phyloP scores from a whole-genome alignment of 257 asterid genomes.

The Solanum medicagineum region DNA sequence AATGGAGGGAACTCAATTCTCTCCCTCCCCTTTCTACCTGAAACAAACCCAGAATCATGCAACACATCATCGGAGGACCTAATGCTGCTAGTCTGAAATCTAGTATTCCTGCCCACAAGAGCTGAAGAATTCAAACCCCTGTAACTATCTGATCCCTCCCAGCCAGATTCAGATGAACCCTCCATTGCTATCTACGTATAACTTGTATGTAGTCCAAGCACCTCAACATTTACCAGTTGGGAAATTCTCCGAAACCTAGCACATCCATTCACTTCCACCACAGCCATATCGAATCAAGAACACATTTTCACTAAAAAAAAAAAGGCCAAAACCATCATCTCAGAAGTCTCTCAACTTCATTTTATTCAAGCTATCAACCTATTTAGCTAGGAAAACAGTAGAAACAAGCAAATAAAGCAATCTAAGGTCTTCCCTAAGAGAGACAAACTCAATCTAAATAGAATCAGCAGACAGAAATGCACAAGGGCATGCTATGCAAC shows the following conservation, averaged over 20 bases:
- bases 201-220: slow-evolving; percentile 21
- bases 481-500: neutral
- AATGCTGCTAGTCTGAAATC: slow-evolving; percentile 26
- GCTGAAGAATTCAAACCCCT: slow-evolving; percentile 56
- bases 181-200: slow-evolving; percentile 51
- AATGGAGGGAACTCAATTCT: slow-evolving; percentile 11
- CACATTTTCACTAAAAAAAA: slow-evolving; percentile 5
- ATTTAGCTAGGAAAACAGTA: neutral
- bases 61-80: slow-evolving; percentile 46
- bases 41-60: slow-evolving; percentile 36
- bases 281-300: slow-evolving; percentile 33
- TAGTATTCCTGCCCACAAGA: slow-evolving; percentile 32
- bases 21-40: slow-evolving; percentile 44
- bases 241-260: slow-evolving; percentile 8
- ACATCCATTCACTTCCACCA: slow-evolving; percentile 10
- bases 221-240: slow-evolving; percentile 7
- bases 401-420: neutral
- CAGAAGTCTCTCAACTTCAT: neutral
- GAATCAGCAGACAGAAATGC: slow-evolving; percentile 6
- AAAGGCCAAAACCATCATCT: neutral
- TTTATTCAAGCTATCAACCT: neutral
- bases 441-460: neutral
- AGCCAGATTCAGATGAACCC: slow-evolving; percentile 75
- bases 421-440: neutral
- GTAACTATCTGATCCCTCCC: slow-evolving; percentile 62